These are phyloP conservation scores for Diaporthe citriasiana DNA, from an alignment of 2,329 filamentous ascomycete genomes.

Conservation along the genomic window DNA sequence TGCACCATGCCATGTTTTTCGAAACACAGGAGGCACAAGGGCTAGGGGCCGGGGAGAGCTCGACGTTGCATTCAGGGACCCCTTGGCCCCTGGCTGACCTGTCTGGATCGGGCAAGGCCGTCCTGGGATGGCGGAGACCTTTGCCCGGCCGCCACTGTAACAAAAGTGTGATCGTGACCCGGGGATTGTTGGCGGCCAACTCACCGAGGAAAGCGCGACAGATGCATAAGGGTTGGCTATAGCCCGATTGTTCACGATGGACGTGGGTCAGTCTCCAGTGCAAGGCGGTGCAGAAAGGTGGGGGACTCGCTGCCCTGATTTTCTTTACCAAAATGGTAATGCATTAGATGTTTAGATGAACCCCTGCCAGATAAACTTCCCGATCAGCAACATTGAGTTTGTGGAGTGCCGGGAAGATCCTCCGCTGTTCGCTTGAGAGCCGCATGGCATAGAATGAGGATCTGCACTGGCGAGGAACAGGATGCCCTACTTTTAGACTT, in stretches of 20 bases:
- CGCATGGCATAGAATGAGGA: constrained; percentile 31
- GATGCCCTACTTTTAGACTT: constrained; percentile 6
- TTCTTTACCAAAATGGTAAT: not conserved
- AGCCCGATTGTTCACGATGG: not conserved
- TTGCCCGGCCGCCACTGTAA: not conserved
- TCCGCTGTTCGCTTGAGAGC: constrained; percentile 9
- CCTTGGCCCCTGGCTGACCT: not conserved
- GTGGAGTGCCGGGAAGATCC: constrained; percentile 29
- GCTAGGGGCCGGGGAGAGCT: constrained; percentile 18
- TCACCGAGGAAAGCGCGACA: not conserved
- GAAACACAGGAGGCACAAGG: constrained; percentile 27
- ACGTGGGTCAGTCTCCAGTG: not conserved
- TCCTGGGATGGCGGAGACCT: not conserved
- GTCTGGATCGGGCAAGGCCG: constrained; percentile 12
- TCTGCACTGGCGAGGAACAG: constrained; percentile 11
- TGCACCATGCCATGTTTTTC: not conserved
- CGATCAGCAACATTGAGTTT: constrained; percentile 26
- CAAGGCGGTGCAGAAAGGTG: constrained; percentile 13
- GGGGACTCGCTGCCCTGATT: constrained; percentile 6
- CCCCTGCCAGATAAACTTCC: constrained; percentile 27
- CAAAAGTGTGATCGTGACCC: not conserved
- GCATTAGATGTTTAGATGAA: constrained; percentile 24
- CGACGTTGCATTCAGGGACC: constrained; percentile 5
- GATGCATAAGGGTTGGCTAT: not conserved
- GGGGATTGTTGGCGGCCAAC: not conserved